A percentile compares a stretch with the other conserved stretches of the same genome.
Evolutionary conservation across 2,329 filamentous ascomycete genomes (phyloP).

Genomic region (Exophiala dermatitidis): DNA sequence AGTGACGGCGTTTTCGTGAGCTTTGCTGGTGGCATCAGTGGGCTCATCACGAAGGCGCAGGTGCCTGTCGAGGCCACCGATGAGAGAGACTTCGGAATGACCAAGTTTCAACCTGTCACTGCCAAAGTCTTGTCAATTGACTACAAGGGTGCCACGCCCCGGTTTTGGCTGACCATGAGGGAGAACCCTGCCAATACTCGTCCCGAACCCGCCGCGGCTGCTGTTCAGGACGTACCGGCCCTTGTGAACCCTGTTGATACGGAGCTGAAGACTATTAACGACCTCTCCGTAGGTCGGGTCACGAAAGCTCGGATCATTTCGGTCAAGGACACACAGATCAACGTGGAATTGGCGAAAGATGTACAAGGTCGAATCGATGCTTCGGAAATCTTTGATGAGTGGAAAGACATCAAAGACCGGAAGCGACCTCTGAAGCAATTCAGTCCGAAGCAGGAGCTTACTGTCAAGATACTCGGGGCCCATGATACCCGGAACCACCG

Average conservation of each 20-base stretch:
- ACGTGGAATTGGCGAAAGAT: constrained; percentile 79
- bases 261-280: constrained; percentile 56
- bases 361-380: constrained; percentile 89
- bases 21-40: constrained; percentile 69
- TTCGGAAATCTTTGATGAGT: constrained; percentile 81
- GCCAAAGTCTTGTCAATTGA: constrained; percentile 69
- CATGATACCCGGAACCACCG: constrained; percentile 86
- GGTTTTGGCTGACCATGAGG: constrained; percentile 61
- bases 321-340: constrained; percentile 84
- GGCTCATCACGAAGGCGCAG: constrained; percentile 71
- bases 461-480: constrained; percentile 72
- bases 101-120: constrained; percentile 66
- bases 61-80: constrained; percentile 62
- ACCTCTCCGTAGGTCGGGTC: constrained; percentile 65
- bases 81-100: constrained; percentile 69
- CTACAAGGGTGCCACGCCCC: constrained; percentile 49
- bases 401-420: constrained; percentile 75
- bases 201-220: constrained; percentile 26
- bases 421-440: constrained; percentile 75
- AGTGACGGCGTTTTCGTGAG: constrained; percentile 78
- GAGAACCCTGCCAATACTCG: constrained; percentile 41
- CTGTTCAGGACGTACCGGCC: constrained; percentile 32
- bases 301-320: constrained; percentile 74
- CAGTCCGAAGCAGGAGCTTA: constrained; percentile 60
- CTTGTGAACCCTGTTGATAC: constrained; percentile 58